Percentiles rank a stretch among this genome's conserved stretches.
phyloP scores from a whole-genome alignment of 257 asterid genomes.

The Rubia yunnanensis region DNA sequence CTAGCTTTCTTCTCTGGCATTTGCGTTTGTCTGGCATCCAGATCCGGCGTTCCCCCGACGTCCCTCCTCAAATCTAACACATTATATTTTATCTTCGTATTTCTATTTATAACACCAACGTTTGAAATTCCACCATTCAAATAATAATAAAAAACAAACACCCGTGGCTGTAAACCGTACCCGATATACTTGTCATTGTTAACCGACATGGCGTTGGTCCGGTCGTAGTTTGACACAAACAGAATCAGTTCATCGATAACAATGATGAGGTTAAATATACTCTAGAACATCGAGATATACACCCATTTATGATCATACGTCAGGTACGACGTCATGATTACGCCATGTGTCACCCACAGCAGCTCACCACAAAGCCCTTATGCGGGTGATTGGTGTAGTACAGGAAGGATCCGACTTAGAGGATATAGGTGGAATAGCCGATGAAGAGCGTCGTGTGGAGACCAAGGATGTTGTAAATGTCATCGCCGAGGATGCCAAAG shows the following conservation, averaged over 20 bases:
- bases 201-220: conserved; percentile 54
- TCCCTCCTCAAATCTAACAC: no score
- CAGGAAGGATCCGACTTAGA: conserved; percentile 76
- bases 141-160: no score
- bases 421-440: conserved; percentile 77
- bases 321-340: conserved; percentile 91
- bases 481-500: conserved; percentile 87
- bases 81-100: no score
- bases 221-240: conserved; percentile 39
- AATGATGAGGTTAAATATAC: conserved; percentile 84
- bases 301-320: conserved; percentile 72
- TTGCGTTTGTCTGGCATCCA: no score
- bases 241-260: conserved; percentile 87
- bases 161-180: no score
- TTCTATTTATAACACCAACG: no score
- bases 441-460: conserved; percentile 51
- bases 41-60: no score
- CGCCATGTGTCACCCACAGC: conserved; percentile 87
- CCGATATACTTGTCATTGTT: conserved; percentile 92
- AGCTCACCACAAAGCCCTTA: conserved; percentile 73
- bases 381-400: conserved; percentile 74
- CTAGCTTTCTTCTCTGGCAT: no score
- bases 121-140: no score
- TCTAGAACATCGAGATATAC: conserved; percentile 83
- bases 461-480: conserved; percentile 79